phyloP scores from a whole-genome alignment of 192 early-diverging fungal species.

The Diversispora eburnea region DNA sequence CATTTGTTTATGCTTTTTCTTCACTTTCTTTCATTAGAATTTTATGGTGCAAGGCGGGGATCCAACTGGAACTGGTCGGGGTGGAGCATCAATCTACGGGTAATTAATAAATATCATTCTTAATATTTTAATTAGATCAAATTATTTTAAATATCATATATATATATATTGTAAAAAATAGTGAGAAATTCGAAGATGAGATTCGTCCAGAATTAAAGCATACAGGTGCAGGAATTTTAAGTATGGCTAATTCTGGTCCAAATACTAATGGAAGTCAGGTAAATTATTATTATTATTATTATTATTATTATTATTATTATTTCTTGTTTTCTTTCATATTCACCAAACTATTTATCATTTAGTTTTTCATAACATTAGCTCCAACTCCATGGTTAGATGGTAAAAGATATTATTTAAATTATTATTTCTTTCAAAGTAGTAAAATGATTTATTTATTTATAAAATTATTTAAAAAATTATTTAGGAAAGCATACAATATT shows the following conservation, averaged over 20 bases:
- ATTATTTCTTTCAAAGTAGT: background rate
- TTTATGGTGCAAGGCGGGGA: slow-evolving; percentile 99
- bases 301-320: background rate
- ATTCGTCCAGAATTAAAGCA: slow-evolving; percentile 74
- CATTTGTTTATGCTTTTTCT: no score
- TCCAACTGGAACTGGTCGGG: slow-evolving; percentile 90
- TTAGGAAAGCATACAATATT: slow-evolving; percentile 89
- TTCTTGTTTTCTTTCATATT: background rate
- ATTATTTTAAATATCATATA: background rate
- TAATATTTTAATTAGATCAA: background rate
- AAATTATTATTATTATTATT: slow-evolving; percentile 4
- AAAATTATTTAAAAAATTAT: slow-evolving; percentile 34
- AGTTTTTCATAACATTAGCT: slow-evolving; percentile 89
- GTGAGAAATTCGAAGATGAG: slow-evolving; percentile 83
- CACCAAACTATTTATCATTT: slow-evolving; percentile 7
- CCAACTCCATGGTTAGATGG: slow-evolving; percentile 90
- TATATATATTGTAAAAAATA: slow-evolving; percentile 12
- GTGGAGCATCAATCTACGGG: slow-evolving; percentile 85
- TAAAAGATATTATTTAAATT: slow-evolving; percentile 12
- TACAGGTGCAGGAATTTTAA: slow-evolving; percentile 84
- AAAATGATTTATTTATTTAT: slow-evolving; percentile 30
- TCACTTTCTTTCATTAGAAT: slow-evolving; percentile 45
- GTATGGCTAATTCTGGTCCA: slow-evolving; percentile 82
- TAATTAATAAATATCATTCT: slow-evolving; percentile 29
- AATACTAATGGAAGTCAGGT: slow-evolving; percentile 65